Evolutionary conservation across 1,284 basidiomycete species (phyloP), one percentile per base, ranked within the genome.

Genomic region (Cryptococcus floricola): DNA sequence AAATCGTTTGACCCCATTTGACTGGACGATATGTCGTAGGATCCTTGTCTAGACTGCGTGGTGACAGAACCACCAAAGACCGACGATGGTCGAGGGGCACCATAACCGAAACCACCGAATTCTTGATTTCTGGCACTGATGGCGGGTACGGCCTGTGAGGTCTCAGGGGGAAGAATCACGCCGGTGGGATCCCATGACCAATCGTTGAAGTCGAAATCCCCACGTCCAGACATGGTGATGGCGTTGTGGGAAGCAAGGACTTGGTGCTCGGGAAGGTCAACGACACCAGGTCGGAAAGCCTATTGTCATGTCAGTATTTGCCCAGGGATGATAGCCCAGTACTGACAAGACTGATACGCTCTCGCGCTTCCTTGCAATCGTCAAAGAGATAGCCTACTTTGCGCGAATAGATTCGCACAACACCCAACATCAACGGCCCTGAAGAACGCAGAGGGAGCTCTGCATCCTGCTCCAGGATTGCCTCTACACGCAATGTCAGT

Each of bases 341-440:
- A 60, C 77, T 38, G 56, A 90, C 92, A 86, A 96, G 89, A 74
- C 95, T 95, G 58, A 98, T 95, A 75, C 94, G 93, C 52, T 94
- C 79, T 56, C 98, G 79, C 0, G 94, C 92, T 74, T 98, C 96
- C 67, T 95, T 95, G 74, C 94, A 98, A 75, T 98, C 95, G 70
- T 98, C 95, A 63, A 97, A 80, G 2, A 98, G 83, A 78, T 98
- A 98, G 72, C 97, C 96, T 23, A 93, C 91, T 77, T 98, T 97
- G 49, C 95, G 84, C 68, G 92, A 94, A 78, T 98, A 98, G 71
- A 98, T 98, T 58, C 96, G 85, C 50, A 94, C 92, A 53, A 98
- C 93, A 68, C 95, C 95, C 41, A 98, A 84, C 57, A 98, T 83
- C 47, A 98, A 82, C 69, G 98, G 95, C 8, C 95, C 95, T 39